Base-by-base conservation (phyloP, 2,329 filamentous ascomycete species). In the Trichoderma brevicompactum region DNA sequence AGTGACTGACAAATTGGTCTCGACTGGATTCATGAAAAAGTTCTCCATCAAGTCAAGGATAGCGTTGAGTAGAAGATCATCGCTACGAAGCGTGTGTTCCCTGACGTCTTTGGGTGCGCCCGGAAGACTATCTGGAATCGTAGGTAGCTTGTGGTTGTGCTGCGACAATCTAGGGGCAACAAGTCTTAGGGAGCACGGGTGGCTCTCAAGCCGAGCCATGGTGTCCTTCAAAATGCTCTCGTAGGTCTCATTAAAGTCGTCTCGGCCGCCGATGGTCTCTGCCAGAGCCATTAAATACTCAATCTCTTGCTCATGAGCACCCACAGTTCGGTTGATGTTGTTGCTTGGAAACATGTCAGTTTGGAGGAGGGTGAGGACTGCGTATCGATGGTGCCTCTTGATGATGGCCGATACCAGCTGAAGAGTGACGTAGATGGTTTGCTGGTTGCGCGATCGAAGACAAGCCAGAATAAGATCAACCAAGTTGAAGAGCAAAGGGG, bases 381-480 rank as follows among this genome's bases (percentile, higher is more conserved):
- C 92, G 77, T 97, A 97, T 49, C 88, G 87, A 75, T 96, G 94
- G 75, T 98, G 94, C 69, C 92, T 88, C 74, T 90, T 89, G 65
- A 98, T 82, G 68, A 99, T 92, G 10, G 92, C 89, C 3, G 92
- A 94, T 15, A 96, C 85, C 7, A 99, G 83, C 70, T 94, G 93
- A 52, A 99, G 82, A 0, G 94, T 96, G 10, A 96, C 92, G 68
- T 92, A 88, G 15, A 97, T 90, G 0, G 95, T 98, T 74, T 97
- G 94, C 60, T 91, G 86, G 72, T 95, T 97, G 50, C 85, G 84
- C 0, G 95, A 98, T 65, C 88, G 85, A 32, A 97, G 81, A 72
- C 94, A 96, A 41, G 93, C 91, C 2, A 96, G 83, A 36, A 97
- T 89, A 12, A 99, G 84, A 78, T 99, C 95, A 28, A 96, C 92